phyloP scores from a whole-genome alignment of 208 protist genomes.

The Acanthamoeba sp. region DNA sequence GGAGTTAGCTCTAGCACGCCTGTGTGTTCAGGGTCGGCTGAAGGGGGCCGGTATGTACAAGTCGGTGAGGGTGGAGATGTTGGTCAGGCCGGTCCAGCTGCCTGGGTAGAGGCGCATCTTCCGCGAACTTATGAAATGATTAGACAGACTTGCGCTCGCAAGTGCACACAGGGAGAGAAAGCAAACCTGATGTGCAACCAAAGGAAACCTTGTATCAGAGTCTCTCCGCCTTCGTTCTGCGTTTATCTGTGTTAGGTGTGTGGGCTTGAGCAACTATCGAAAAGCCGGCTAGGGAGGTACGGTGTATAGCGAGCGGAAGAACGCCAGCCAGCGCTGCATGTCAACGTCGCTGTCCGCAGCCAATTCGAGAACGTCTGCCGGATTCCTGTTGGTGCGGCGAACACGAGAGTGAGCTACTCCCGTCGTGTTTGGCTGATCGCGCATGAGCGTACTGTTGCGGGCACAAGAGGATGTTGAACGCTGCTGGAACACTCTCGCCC shows the following conservation, averaged over 20 bases:
- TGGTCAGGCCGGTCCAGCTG: not conserved
- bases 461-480: constrained; percentile 42
- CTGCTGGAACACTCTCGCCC: not conserved
- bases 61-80: constrained; percentile 2
- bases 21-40: too few relatives aligned
- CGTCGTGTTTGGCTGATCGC: not conserved
- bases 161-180: not conserved
- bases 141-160: not conserved
- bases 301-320: constrained; percentile 37
- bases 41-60: not conserved
- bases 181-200: constrained; percentile 33
- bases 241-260: not conserved
- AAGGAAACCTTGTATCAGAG: constrained; percentile 59
- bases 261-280: not conserved
- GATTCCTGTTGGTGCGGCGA: not conserved
- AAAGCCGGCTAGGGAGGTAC: not conserved
- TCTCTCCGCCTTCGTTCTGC: not conserved
- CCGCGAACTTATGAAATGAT: not conserved
- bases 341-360: constrained; percentile 25
- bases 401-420: not conserved
- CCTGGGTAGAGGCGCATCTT: constrained; percentile 43
- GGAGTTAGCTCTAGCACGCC: not conserved
- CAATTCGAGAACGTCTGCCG: constrained; percentile 1
- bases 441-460: not conserved
- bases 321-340: constrained; percentile 47